Conservation (phyloP, 1,284 basidiomycete genomes). For the Takashimella koratensis region DNA sequence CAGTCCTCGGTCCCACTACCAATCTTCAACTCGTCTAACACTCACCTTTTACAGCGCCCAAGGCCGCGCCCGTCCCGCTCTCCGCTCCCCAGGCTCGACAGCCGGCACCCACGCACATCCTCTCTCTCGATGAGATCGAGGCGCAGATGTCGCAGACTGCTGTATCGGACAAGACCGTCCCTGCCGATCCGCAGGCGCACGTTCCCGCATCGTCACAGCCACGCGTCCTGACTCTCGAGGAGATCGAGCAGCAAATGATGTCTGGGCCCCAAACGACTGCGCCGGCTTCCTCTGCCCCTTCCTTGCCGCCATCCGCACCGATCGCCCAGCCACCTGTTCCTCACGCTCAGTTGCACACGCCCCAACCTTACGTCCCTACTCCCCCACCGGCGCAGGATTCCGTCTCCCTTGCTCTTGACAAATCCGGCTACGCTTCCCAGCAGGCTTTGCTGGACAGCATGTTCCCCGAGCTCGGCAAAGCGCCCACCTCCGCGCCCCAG, state of each 20-base stretch:
- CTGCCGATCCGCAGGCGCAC: slow-evolving; percentile 3
- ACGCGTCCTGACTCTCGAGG: slow-evolving; percentile 45
- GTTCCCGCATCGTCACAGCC: slow-evolving; percentile 11
- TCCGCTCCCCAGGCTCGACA: slow-evolving; percentile 38
- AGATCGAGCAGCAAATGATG: slow-evolving; percentile 51
- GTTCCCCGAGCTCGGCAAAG: slow-evolving; percentile 44
- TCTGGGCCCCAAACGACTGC: slow-evolving; percentile 10
- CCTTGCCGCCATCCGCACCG: slow-evolving; percentile 6
- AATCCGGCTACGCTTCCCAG: slow-evolving; percentile 35
- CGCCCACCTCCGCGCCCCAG: slow-evolving; percentile 9
- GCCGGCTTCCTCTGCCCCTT: slow-evolving; percentile 3
- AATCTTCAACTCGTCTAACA: background rate
- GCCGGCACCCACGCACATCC: slow-evolving; percentile 53
- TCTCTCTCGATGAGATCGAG: slow-evolving; percentile 90
- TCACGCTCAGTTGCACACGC: slow-evolving; percentile 40
- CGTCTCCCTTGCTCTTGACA: slow-evolving; percentile 21
- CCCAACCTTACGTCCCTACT: slow-evolving; percentile 32
- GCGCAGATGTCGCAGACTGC: slow-evolving; percentile 65
- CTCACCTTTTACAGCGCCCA: background rate
- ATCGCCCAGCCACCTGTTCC: slow-evolving; percentile 18
- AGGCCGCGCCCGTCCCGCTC: slow-evolving; percentile 19
- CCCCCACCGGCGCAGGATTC: slow-evolving; percentile 13
- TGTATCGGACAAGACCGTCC: slow-evolving; percentile 4
- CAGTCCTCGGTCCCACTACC: background rate
- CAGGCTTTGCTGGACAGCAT: slow-evolving; percentile 44